Base-by-base conservation (phyloP, 371 early-diverging fungal species). In the Fennellomyces sp. region DNA sequence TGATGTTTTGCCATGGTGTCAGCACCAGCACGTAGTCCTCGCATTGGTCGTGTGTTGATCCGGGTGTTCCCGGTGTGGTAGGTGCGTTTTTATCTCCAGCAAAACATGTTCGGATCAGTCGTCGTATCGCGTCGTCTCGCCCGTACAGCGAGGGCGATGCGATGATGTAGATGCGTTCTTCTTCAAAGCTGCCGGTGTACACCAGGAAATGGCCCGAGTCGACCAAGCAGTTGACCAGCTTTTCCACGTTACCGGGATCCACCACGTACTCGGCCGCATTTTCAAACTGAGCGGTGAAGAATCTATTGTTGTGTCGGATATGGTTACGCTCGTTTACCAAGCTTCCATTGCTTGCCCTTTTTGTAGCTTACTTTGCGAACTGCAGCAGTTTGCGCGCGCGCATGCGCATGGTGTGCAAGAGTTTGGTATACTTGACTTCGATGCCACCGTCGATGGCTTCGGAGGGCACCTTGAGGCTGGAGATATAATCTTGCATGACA, bases 231-330 rank as follows among this genome's bases (percentile, higher is more conserved):
- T 78, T 72, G 49, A 90, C 70, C 51, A 91, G 65, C 11, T 69
- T 65, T 10, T 72, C 81, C 63, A 75, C 68, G 53, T 67, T 80
- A 25, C 75, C 82, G 39, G 68, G 72, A 52, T 84, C 82, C 26
- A 92, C 70, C 8, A 78, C 70, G 56, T 91, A 92, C 67, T 92
- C 91, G 3, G 91, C 83, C 4, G 91, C 78, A 68, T 90, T 90
- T 60, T 91, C 91, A 39, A 91, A 83, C 5, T 87, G 84, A 4
- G 76, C 72, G 35, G 83, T 87, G 58, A 91, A 82, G 3, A 81
- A 81, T 50, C 85, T 87, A 72, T n/a, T n/a, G n/a, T n/a, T n/a
- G n/a, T n/a, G n/a, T n/a, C n/a, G n/a, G n/a, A n/a, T n/a, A n/a
- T n/a, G n/a, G n/a, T n/a, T n/a, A n/a, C n/a, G n/a, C n/a, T n/a